These are phyloP conservation scores for Solanum commersonii DNA, from an alignment of 257 asterid species.

Conservation along the genomic window DNA sequence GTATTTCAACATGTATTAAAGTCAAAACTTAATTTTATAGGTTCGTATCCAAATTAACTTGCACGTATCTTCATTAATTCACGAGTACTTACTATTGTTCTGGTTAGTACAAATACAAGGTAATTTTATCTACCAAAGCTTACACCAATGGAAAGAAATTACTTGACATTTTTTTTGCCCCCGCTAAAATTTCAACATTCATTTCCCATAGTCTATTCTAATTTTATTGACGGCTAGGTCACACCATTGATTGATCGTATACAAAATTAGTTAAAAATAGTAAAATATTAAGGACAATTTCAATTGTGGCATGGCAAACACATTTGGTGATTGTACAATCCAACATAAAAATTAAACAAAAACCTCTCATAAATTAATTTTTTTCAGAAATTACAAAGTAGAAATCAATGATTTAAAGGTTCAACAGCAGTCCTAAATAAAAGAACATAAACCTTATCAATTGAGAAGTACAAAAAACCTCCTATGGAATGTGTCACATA, in stretches of 20 bases:
- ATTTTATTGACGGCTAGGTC: background rate
- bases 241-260: background rate
- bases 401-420: constrained; percentile 36
- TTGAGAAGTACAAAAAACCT: constrained; percentile 83
- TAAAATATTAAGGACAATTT: background rate
- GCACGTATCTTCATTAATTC: background rate
- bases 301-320: background rate
- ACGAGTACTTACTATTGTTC: background rate
- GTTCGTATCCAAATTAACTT: background rate
- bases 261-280: background rate
- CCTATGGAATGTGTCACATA: constrained; percentile 80
- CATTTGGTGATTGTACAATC: background rate
- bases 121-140: background rate
- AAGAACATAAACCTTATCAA: constrained; percentile 68
- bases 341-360: background rate
- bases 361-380: background rate
- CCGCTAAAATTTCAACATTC: background rate
- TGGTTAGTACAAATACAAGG: background rate
- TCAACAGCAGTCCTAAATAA: constrained; percentile 80
- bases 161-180: background rate
- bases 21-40: too few relatives aligned
- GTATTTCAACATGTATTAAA: too few relatives aligned
- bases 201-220: background rate
- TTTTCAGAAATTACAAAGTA: background rate
- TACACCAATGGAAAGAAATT: background rate